phyloP scores from a whole-genome alignment of 345 rosid species.

The Pistacia vera region DNA sequence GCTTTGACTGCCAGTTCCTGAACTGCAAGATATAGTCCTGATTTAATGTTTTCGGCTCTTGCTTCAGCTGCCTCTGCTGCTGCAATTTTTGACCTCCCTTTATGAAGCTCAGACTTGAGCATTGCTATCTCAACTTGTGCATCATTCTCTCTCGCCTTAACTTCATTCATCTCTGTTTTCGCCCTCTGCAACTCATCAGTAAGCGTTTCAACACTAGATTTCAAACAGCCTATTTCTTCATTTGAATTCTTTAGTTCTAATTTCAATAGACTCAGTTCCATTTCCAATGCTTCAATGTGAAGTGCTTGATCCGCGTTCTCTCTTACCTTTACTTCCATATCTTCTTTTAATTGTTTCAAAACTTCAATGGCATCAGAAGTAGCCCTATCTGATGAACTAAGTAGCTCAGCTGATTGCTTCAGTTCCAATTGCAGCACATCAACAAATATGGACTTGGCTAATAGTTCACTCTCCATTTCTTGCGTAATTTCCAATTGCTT shows the following conservation, averaged over 20 bases:
- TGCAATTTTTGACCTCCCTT: slow-evolving; percentile 30
- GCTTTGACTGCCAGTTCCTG: slow-evolving; percentile 41
- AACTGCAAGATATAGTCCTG: slow-evolving; percentile 37
- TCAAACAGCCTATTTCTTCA: slow-evolving; percentile 25
- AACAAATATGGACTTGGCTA: slow-evolving; percentile 22
- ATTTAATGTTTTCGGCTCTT: slow-evolving; percentile 28
- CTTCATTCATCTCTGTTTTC: slow-evolving; percentile 26
- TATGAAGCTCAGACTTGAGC: slow-evolving; percentile 42
- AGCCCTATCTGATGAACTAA: slow-evolving; percentile 29
- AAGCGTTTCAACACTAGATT: slow-evolving; percentile 24
- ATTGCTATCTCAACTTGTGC: slow-evolving; percentile 38
- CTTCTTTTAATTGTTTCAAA: slow-evolving; percentile 23
- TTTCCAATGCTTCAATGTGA: slow-evolving; percentile 25
- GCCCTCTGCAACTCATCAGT: slow-evolving; percentile 25
- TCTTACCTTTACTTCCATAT: slow-evolving; percentile 30
- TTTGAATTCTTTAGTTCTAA: slow-evolving; percentile 25
- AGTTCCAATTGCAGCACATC: slow-evolving; percentile 33
- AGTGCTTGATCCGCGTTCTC: slow-evolving; percentile 35
- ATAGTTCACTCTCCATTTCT: slow-evolving; percentile 40
- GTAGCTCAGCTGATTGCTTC: slow-evolving; percentile 21
- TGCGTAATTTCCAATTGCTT: slow-evolving; percentile 22
- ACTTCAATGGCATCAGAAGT: slow-evolving; percentile 24
- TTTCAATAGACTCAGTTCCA: slow-evolving; percentile 33
- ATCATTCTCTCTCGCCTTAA: slow-evolving; percentile 35
- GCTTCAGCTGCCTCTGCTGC: slow-evolving; percentile 48